Conservation (phyloP, 1,284 basidiomycete species). For the Athelia psychrophila region DNA sequence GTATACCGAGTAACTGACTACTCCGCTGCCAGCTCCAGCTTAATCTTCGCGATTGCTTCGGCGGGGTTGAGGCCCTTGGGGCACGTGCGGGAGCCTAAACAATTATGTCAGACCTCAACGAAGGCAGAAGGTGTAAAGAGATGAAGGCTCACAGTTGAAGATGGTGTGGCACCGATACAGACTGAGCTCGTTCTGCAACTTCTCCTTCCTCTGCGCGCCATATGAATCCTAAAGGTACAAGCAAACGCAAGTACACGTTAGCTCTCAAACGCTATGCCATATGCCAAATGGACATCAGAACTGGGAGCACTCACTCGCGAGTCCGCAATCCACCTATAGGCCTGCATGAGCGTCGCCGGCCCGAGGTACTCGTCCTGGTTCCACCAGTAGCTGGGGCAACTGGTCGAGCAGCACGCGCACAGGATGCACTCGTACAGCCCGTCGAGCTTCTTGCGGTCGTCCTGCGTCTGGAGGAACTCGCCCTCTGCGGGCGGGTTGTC, state of each 20-base stretch:
- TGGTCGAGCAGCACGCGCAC: constrained; percentile 95
- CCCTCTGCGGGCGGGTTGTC: constrained; percentile 84
- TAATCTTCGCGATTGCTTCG: constrained; percentile 84
- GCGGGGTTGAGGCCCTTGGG: constrained; percentile 96
- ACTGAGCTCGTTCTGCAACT: constrained; percentile 93
- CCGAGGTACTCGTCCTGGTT: constrained; percentile 99
- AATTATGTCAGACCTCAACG: not conserved
- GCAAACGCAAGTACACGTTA: constrained; percentile 6
- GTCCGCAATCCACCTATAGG: constrained; percentile 98
- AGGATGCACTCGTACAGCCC: constrained; percentile 97
- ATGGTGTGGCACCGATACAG: constrained; percentile 94
- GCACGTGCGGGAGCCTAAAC: constrained; percentile 80
- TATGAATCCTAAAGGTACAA: constrained; percentile 77
- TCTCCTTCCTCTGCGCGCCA: constrained; percentile 82
- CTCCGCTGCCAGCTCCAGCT: constrained; percentile 82
- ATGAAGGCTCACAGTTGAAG: constrained; percentile 76
- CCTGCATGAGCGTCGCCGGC: constrained; percentile 94
- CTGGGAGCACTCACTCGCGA: constrained; percentile 73
- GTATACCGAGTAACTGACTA: constrained; percentile 26
- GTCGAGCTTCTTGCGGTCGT: constrained; percentile 94
- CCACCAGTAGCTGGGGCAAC: constrained; percentile 98
- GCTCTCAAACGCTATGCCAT: not conserved
- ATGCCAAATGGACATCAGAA: constrained; percentile 1
- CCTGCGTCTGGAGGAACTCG: constrained; percentile 87
- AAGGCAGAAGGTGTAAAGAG: not conserved